These are phyloP conservation scores for Pleomassaria siparia DNA, from an alignment of 2,329 filamentous ascomycete genomes.

Conservation along the genomic window DNA sequence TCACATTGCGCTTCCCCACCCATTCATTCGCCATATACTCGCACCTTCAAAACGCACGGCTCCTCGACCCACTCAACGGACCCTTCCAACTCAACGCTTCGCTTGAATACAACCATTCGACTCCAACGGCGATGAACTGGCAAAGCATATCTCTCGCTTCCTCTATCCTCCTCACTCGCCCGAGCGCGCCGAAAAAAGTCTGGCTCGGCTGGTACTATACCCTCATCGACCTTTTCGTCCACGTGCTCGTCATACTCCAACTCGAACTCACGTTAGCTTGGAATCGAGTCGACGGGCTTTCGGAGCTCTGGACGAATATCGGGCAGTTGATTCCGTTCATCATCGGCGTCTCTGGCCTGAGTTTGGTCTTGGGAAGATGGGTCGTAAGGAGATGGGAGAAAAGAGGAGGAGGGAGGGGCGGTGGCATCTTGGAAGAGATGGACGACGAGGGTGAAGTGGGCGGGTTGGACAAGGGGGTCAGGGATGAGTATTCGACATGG, in stretches of 20 bases:
- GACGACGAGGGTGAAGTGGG: constrained; percentile 1
- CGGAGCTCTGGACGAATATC: constrained; percentile 10
- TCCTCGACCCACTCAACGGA: constrained; percentile 5
- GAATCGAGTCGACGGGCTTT: constrained; percentile 13
- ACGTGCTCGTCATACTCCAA: constrained; percentile 16
- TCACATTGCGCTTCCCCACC: constrained; percentile 9
- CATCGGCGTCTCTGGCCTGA: constrained; percentile 12
- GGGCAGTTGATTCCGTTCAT: constrained; percentile 20
- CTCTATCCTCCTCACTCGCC: not conserved
- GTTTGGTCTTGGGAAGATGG: constrained; percentile 8
- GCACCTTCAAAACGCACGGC: constrained; percentile 4
- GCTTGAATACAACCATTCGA: constrained; percentile 3
- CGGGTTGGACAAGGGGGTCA: constrained; percentile 4
- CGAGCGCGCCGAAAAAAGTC: constrained; percentile 4
- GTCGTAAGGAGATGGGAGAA: constrained; percentile 4
- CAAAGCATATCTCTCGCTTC: not conserved
- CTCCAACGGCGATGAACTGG: not conserved
- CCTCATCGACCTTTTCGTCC: constrained; percentile 8
- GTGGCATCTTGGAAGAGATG: not conserved
- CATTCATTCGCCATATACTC: not conserved
- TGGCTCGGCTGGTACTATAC: constrained; percentile 12
- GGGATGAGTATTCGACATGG: constrained; percentile 8
- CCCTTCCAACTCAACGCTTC: constrained; percentile 11
- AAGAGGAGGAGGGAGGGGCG: not conserved
- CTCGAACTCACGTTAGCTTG: constrained; percentile 15